Base-by-base conservation (phyloP, 176 grass and related monocot species). In the Musa schizocarpa region DNA sequence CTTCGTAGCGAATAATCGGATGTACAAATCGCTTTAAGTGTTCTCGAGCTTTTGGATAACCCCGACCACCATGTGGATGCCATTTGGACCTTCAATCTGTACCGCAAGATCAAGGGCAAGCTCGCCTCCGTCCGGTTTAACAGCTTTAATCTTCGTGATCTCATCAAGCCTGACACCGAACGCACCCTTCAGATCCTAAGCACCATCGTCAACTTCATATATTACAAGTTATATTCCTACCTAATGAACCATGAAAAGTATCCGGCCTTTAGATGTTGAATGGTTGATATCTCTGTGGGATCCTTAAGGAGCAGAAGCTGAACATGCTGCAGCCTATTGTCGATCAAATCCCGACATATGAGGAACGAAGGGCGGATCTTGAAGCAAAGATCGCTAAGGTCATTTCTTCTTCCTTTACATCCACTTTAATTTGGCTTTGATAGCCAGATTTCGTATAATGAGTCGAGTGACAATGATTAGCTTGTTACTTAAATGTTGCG, bases 121-220 rank as follows among this genome's bases (percentile, higher is more conserved):
- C 86, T 96, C 22, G 81, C 80, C 0, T 83, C 85, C 34, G 88
- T 96, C 59, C 66, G 55, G 11, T 96, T 88, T 67, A 16, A n/a
- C 4, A 81, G 26, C 9, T 81, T 90, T 81, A 83, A 70, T 11
- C 69, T 96, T 52, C 76, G 81, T 4, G 87, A 96, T 69, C 65
- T 96, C 14, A 5, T 92, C 62, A 77, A 74, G 53, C 89, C 93
- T 17, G 62, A 77, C 11, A 74, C 79, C n/a, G 83, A 61, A 50
- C 85, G 83, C 13, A 81, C 81, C 26, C 4, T 50, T 16, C 34
- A 59, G 16, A 71, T 92, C 76, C 89, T 96, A 74, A 96, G 93
- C 76, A 79, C 87, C 29, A 0, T 92, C 49, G 74, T 92, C 77
- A 96, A 96, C 75, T 96, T 68, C 84, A 82, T 96, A 66, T 83